Evolutionary conservation across 1,139 yeast species (phyloP).

Genomic region (Nadsonia commutata): DNA sequence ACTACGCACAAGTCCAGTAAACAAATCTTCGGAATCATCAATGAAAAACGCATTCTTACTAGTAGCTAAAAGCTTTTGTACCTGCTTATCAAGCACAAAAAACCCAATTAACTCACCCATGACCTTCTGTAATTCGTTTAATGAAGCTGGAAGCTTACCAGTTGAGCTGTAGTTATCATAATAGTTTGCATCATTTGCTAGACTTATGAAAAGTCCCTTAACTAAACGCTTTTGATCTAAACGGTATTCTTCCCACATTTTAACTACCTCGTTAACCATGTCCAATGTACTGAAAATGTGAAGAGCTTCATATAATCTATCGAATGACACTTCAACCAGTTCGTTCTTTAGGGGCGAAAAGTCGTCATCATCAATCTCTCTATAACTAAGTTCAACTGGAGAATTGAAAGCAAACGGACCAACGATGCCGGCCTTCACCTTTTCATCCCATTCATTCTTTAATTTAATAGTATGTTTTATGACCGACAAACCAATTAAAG

Average conservation of each 20-base stretch:
- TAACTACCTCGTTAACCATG: constrained; percentile 38
- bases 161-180: neutral
- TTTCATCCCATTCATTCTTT: constrained; percentile 42
- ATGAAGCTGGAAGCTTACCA: neutral
- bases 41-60: neutral
- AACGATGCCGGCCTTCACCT: constrained; percentile 29
- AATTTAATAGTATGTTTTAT: constrained; percentile 41
- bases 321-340: constrained; percentile 38
- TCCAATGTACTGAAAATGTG: constrained; percentile 67
- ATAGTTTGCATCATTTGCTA: neutral
- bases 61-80: neutral
- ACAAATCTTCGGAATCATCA: neutral
- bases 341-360: constrained; percentile 23
- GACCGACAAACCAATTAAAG: constrained; percentile 44
- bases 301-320: constrained; percentile 68
- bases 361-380: constrained; percentile 36
- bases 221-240: neutral
- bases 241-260: constrained; percentile 6
- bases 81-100: neutral
- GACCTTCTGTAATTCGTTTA: neutral
- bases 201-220: neutral
- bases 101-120: neutral
- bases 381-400: constrained; percentile 63
- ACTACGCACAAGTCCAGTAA: neutral
- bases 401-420: constrained; percentile 62